These are phyloP conservation scores for Wickerhamiella kurtzmanii DNA, from an alignment of 805 yeast species.

Conservation along the genomic window DNA sequence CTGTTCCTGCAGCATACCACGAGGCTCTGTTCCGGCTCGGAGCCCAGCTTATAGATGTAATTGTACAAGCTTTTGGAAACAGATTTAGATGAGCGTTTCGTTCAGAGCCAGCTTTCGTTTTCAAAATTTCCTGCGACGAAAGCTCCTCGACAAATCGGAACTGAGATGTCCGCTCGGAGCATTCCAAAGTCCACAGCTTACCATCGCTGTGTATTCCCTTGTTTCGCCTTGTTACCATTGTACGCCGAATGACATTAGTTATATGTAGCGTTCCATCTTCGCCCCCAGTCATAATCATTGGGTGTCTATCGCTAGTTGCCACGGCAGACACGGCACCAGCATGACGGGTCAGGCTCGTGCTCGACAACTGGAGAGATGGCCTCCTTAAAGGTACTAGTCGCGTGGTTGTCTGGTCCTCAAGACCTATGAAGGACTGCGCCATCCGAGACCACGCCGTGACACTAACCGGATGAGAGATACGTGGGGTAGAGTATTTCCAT, in stretches of 20 bases:
- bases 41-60: conserved; percentile 47
- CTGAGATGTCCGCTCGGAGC: conserved; percentile 27
- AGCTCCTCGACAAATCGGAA: conserved; percentile 32
- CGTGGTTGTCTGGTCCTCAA: conserved; percentile 32
- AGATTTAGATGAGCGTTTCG: conserved; percentile 10
- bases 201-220: conserved; percentile 17
- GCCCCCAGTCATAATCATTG: conserved; percentile 35
- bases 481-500: conserved; percentile 6
- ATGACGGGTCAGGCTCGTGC: conserved; percentile 28
- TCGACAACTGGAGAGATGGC: conserved; percentile 18
- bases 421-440: conserved; percentile 26
- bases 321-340: conserved; percentile 31
- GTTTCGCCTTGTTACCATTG: conserved; percentile 19
- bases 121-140: conserved; percentile 25
- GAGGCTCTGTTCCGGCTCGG: conserved; percentile 33
- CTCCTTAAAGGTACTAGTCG: conserved; percentile 30
- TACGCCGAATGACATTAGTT: conserved; percentile 28
- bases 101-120: conserved; percentile 13
- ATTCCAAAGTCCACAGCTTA: conserved; percentile 28
- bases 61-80: conserved; percentile 36
- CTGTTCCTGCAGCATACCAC: conserved; percentile 41
- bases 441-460: conserved; percentile 17
- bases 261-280: conserved; percentile 37
- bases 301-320: conserved; percentile 34
- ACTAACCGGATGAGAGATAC: conserved; percentile 1